phyloP scores from a whole-genome alignment of 257 asterid genomes.

The Thymus quinquecostatus region DNA sequence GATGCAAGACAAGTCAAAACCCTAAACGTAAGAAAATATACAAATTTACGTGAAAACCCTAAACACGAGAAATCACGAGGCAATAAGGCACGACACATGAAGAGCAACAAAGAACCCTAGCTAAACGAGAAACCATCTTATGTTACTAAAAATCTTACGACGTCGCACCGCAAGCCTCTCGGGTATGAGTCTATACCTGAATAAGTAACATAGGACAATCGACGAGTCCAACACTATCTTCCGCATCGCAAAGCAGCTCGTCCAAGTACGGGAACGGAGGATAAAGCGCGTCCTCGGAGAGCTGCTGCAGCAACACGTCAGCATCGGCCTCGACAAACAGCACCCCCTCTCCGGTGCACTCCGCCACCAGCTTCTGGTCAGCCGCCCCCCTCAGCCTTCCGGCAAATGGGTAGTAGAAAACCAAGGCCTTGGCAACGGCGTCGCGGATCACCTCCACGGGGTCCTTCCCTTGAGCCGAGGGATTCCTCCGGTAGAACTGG shows the following conservation, averaged over 20 bases:
- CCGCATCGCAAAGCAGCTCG: slow-evolving; percentile 60
- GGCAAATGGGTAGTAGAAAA: slow-evolving; percentile 71
- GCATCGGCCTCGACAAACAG: slow-evolving; percentile 64
- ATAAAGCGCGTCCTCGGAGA: slow-evolving; percentile 52
- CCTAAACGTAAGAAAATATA: too few relatives aligned
- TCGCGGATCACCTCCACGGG: slow-evolving; percentile 54
- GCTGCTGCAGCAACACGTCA: slow-evolving; percentile 46
- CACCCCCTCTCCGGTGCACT: slow-evolving; percentile 72
- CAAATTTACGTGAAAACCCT: too few relatives aligned
- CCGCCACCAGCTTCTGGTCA: slow-evolving; percentile 62
- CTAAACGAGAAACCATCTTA: too few relatives aligned
- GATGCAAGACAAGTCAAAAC: too few relatives aligned
- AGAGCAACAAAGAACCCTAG: too few relatives aligned
- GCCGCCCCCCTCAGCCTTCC: slow-evolving; percentile 58
- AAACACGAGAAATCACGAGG: too few relatives aligned
- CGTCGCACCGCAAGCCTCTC: too few relatives aligned
- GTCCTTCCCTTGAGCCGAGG: slow-evolving; percentile 39
- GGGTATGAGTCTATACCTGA: too few relatives aligned
- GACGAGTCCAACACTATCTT: slow-evolving; percentile 48
- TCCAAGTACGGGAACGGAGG: slow-evolving; percentile 66
- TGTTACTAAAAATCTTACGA: too few relatives aligned
- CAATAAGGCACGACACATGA: too few relatives aligned
- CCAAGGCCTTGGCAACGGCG: slow-evolving; percentile 57
- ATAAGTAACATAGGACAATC: slow-evolving; percentile 56
- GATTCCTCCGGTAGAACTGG: slow-evolving; percentile 46